Evolutionary conservation across 257 asterid genomes (phyloP), one percentile per base, ranked within the genome.

Genomic region (Rehmannia glutinosa): DNA sequence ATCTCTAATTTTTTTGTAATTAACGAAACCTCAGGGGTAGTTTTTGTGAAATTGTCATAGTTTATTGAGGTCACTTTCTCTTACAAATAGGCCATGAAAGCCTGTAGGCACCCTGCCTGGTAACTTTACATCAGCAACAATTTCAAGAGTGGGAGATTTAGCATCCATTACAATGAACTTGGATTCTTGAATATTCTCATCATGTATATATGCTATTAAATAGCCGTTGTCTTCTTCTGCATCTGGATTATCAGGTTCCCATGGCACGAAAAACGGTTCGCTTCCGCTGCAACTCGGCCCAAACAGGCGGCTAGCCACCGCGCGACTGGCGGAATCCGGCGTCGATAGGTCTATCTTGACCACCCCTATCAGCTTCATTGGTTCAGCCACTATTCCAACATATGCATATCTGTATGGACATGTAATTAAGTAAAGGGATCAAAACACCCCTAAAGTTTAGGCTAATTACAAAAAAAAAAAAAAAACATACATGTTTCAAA

Each of bases 201-300:
- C 38, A 33, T 65, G 50, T 21, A 50, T 27, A 30, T 30, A 49
- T 2, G 36, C 2, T 0, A 50, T 9, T 13, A 65, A 52, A 20
- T 65, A 65, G 3, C 71, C 62, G 13, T 49, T 62, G 7, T 65
- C 71, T 6, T 65, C 71, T 3, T 35, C 61, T 1, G 49, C 71
- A 2, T 12, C 12, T 3, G 62, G 43, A 15, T 55, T 55, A 15
- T 32, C 19, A 0, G 27, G 62, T n/a, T 55, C 62, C 8, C 67
- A 39, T 20, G 53, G 30, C 52, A 61, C 53, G 32, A 61, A 58
- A 17, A 33, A 16, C 1, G 64, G 47, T 58, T 58, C 64, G 17
- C 46, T n/a, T 3, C 63, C 63, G 6, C 46, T 2, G 27, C 23
- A 30, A 3, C 63, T 19, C 28, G 25, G 63, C 63, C 63, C 63